Evolutionary conservation across 208 protist genomes (phyloP).

Genomic region (Acanthamoeba triangularis): DNA sequence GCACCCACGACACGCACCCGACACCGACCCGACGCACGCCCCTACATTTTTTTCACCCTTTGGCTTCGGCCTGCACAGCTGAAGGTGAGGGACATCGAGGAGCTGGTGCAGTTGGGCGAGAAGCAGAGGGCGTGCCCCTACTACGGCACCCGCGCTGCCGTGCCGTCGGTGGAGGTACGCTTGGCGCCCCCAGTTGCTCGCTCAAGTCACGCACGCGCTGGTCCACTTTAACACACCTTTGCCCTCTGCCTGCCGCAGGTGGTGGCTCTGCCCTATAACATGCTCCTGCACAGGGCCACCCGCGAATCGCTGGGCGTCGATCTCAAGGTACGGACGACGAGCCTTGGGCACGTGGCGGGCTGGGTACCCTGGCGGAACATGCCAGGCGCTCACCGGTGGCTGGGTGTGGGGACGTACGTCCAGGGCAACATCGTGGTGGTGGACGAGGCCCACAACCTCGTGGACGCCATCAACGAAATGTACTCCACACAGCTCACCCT

Average conservation of each 20-base stretch:
- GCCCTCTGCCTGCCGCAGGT: conserved; percentile 33
- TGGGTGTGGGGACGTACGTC: too few relatives aligned
- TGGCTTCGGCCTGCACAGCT: background rate
- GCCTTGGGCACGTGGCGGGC: too few relatives aligned
- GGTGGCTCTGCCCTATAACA: conserved; percentile 83
- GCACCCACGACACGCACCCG: background rate
- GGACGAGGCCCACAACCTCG: conserved; percentile 98
- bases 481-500: conserved; percentile 89
- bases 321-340: conserved; percentile 78
- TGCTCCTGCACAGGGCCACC: conserved; percentile 84
- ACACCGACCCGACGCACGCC: background rate
- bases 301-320: conserved; percentile 83
- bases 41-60: conserved; percentile 26
- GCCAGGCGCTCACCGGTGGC: too few relatives aligned
- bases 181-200: background rate
- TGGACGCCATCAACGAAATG: conserved; percentile 94
- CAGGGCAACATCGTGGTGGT: conserved; percentile 94
- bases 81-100: conserved; percentile 87
- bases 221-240: background rate
- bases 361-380: too few relatives aligned
- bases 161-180: conserved; percentile 8
- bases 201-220: background rate
- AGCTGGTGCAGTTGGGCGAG: conserved; percentile 83
- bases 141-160: conserved; percentile 81
- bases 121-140: conserved; percentile 81